Evolutionary conservation across 768 basidiomycete species (phyloP).

Genomic region (Xerocomellus amylosporus): DNA sequence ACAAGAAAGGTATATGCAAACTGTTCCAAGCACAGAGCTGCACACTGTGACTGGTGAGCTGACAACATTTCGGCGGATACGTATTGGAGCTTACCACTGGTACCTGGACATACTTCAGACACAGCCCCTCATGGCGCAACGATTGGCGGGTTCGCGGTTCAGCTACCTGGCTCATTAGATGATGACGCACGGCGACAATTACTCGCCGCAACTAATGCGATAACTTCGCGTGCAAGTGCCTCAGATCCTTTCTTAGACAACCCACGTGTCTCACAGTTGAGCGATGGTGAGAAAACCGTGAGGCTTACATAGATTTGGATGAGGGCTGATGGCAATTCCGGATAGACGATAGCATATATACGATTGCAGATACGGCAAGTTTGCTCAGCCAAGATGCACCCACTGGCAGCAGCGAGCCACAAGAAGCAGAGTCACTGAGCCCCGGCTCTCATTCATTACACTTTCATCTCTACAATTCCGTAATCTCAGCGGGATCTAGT

Average conservation of each 20-base stretch:
- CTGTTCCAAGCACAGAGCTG: slow-evolving; percentile 3
- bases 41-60: background rate
- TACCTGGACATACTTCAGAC: background rate
- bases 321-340: background rate
- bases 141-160: too few relatives aligned
- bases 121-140: too few relatives aligned
- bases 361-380: background rate
- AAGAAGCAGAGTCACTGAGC: background rate
- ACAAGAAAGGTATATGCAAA: background rate
- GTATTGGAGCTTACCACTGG: background rate
- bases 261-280: too few relatives aligned
- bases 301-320: too few relatives aligned
- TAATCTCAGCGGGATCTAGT: background rate
- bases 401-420: background rate
- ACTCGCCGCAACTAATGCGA: background rate
- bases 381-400: background rate
- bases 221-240: background rate
- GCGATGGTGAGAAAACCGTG: too few relatives aligned
- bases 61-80: background rate
- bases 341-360: background rate
- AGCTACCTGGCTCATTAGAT: too few relatives aligned
- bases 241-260: too few relatives aligned
- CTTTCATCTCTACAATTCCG: background rate
- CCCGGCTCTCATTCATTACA: background rate
- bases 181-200: too few relatives aligned